These are phyloP conservation scores for Solanum neorickii DNA, from an alignment of 257 asterid genomes.

Conservation along the genomic window DNA sequence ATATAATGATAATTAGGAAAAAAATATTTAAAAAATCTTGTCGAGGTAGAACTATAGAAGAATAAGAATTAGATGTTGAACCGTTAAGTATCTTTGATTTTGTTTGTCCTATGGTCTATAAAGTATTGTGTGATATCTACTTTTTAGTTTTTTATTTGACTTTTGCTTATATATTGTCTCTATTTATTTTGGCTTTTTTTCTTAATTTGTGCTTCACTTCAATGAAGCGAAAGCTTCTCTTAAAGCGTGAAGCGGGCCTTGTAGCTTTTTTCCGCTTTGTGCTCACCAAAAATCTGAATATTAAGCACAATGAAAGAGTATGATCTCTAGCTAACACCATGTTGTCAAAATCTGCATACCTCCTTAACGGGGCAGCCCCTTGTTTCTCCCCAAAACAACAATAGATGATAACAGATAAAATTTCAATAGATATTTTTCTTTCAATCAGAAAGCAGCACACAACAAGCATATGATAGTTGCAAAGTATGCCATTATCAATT, in stretches of 20 bases:
- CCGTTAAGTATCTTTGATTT: not conserved
- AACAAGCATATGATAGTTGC: not conserved
- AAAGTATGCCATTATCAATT: not conserved
- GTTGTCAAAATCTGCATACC: not conserved
- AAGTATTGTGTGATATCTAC: not conserved
- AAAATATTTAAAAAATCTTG: not conserved
- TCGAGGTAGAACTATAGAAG: not conserved
- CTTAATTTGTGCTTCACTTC: not conserved
- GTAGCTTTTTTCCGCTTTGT: not conserved
- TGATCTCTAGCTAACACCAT: not conserved
- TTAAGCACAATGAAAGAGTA: not conserved
- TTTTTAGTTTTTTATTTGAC: not conserved
- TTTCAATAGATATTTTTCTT: not conserved
- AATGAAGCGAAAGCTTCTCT: not conserved
- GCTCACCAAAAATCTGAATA: not conserved
- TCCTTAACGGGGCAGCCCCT: not conserved
- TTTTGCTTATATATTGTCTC: not conserved
- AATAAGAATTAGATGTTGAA: not conserved
- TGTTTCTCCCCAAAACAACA: not conserved
- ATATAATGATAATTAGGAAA: not conserved
- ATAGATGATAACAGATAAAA: not conserved
- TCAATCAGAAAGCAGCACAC: not conserved
- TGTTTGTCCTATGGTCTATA: not conserved
- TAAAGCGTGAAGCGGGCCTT: not conserved
- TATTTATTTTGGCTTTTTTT: too few relatives aligned